Base-by-base conservation (phyloP, 2,329 filamentous ascomycete species). In the Fusarium sp. region DNA sequence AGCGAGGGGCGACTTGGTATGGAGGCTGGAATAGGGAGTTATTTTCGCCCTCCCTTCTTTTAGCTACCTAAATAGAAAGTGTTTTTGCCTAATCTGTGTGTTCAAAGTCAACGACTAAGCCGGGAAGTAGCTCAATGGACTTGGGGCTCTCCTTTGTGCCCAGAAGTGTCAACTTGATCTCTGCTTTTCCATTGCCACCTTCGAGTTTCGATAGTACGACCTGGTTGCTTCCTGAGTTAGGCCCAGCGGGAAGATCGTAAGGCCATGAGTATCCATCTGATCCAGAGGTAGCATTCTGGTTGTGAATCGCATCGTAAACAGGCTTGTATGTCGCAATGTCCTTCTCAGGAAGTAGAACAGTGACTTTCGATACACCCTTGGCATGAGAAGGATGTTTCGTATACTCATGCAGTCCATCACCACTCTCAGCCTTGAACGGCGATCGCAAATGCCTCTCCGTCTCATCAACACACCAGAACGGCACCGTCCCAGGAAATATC, bases 391-490 rank as follows among this genome's bases (percentile, higher is more conserved):
- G 82, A 80, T 92, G 91, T 18, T 76, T 80, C 8, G 80, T 80
- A 22, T 79, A 72, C 20, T 69, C 64, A 1, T 75, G 62, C 2
- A 65, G 28, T 11, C 71, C 73, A 26, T 45, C 36, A 12, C 69
- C 74, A 24, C 65, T 62, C 24, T 78, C 74, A 6, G 80, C 69
- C 32, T 78, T 74, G 3, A 81, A 82, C 0, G 90, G 89, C 6
- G 92, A 90, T 0, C 91, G 81, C 5, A 89, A 78, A n/a, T 81
- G 73, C 12, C 91, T 80, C 6, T 85, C 81, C 5, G 91, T 92
- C 18, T 88, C 81, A 78, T 93, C 91, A 53, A 92, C 85, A 75
- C 90, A 91, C 85, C 88, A 93, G 74, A 93, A 93, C 0, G 91
- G 91, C 17, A 90, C 77, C 20, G 82, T 81, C 0, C 90, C 90